phyloP scores from a whole-genome alignment of 2,329 filamentous ascomycete species.

The Botryosphaeria dothidea region DNA sequence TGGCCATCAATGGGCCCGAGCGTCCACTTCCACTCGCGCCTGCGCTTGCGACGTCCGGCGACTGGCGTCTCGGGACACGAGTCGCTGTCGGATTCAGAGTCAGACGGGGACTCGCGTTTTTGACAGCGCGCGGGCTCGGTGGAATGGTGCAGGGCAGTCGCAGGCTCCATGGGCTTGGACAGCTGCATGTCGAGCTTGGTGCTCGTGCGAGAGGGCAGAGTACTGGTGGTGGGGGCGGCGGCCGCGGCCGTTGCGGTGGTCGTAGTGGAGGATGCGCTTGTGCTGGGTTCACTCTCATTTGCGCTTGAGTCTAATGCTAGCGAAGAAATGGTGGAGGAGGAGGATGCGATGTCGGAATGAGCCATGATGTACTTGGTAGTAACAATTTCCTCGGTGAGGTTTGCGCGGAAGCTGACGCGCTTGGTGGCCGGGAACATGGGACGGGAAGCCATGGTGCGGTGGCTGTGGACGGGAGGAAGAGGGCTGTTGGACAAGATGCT shows the following conservation, averaged over 20 bases:
- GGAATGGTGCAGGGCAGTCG: constrained; percentile 9
- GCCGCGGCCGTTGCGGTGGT: too few relatives aligned
- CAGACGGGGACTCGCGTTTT: constrained; percentile 46
- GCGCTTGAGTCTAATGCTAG: constrained; percentile 29
- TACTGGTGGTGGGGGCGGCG: not conserved
- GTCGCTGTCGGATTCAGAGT: constrained; percentile 43
- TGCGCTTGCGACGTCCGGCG: constrained; percentile 54
- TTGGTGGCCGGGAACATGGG: constrained; percentile 58
- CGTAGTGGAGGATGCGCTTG: not conserved
- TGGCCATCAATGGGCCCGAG: constrained; percentile 45
- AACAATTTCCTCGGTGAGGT: constrained; percentile 60
- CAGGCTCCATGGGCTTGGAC: not conserved
- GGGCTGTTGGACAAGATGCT: constrained; percentile 51
- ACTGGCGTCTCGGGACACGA: constrained; percentile 55
- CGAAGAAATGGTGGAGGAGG: constrained; percentile 36
- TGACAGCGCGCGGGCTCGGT: constrained; percentile 33
- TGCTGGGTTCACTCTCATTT: not conserved
- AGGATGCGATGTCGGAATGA: constrained; percentile 56
- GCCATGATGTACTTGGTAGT: constrained; percentile 57
- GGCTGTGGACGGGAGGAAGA: constrained; percentile 32
- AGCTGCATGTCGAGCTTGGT: constrained; percentile 2
- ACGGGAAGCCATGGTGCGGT: constrained; percentile 43
- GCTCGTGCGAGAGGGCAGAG: constrained; percentile 8
- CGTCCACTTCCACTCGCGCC: constrained; percentile 60
- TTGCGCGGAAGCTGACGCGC: constrained; percentile 57